A percentile compares a stretch with the other conserved stretches of the same genome.
Evolutionary conservation across 2,329 filamentous ascomycete genomes (phyloP).

Genomic region (Trichoderma atroviride): DNA sequence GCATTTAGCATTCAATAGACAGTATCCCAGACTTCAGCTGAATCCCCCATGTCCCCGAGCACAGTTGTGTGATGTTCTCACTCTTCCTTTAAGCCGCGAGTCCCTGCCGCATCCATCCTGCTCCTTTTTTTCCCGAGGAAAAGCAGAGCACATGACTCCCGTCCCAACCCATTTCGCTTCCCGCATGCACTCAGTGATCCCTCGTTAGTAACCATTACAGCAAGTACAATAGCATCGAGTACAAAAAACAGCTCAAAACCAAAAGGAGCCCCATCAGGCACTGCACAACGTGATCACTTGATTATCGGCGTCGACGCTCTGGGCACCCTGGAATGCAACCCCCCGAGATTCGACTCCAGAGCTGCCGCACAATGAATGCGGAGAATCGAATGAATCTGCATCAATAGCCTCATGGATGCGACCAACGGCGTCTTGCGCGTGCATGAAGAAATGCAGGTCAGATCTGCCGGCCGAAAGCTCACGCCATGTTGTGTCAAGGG

Average conservation of each 20-base stretch:
- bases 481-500: conserved; percentile 15
- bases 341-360: not conserved
- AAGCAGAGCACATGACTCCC: conserved; percentile 16
- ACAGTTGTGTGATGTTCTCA: not conserved
- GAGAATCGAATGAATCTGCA: not conserved
- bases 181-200: not conserved
- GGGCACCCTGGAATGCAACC: not conserved
- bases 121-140: not conserved
- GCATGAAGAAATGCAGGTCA: not conserved
- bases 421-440: not conserved
- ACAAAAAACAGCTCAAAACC: conserved; percentile 14
- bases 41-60: not conserved
- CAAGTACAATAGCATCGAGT: not conserved
- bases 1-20: no score
- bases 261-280: not conserved
- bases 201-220: not conserved
- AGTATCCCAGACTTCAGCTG: not conserved
- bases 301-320: not conserved
- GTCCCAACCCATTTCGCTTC: conserved; percentile 14
- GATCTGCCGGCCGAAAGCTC: not conserved
- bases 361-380: not conserved
- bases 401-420: not conserved
- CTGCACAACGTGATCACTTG: conserved; percentile 5
- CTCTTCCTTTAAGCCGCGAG: not conserved
- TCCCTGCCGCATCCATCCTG: not conserved